phyloP scores from a whole-genome alignment of 169 alveolate species.

The Ichthyophthirius multifiliis region DNA sequence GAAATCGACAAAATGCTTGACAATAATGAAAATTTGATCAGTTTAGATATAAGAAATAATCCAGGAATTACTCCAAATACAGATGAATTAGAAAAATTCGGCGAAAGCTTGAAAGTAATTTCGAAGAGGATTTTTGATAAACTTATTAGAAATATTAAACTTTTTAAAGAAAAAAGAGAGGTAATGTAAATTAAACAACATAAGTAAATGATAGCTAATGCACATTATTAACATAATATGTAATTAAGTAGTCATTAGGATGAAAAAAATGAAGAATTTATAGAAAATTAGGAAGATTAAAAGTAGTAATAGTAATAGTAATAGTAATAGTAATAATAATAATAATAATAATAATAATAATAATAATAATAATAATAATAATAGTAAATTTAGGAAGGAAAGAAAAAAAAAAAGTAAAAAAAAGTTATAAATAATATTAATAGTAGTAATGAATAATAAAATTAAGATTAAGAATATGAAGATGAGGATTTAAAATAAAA shows the following conservation, averaged over 20 bases:
- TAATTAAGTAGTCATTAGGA: neutral
- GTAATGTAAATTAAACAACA: neutral
- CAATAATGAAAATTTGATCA: conserved; percentile 28
- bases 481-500: conserved; percentile 2
- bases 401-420: neutral
- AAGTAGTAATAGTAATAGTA: neutral
- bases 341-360: neutral
- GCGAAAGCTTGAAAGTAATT: neutral
- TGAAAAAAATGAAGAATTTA: too few species aligned
- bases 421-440: neutral
- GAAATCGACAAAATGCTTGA: conserved; percentile 17
- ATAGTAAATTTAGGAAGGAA: neutral
- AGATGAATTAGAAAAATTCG: neutral
- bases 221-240: neutral
- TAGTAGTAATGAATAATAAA: neutral
- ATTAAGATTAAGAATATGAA: neutral
- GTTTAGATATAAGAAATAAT: conserved; percentile 31
- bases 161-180: neutral
- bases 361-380: neutral
- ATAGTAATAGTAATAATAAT: neutral
- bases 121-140: conserved; percentile 26
- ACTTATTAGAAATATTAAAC: conserved; percentile 1
- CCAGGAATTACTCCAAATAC: conserved; percentile 21
- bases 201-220: neutral
- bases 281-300: neutral